Evolutionary conservation across 768 basidiomycete genomes (phyloP).

Genomic region (Zangia roseola): DNA sequence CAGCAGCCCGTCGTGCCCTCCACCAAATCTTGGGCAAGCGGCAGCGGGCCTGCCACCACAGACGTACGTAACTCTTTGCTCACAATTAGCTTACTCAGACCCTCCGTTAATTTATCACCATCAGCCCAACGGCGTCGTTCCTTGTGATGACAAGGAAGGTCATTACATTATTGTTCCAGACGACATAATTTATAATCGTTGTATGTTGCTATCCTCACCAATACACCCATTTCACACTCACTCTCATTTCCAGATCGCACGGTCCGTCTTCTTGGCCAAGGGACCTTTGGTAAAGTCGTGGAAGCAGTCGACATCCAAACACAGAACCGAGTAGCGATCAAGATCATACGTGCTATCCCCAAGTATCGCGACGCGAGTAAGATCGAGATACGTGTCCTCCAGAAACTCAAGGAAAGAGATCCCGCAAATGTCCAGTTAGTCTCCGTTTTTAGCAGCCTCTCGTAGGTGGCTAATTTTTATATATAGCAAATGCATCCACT

Average conservation of each 20-base stretch:
- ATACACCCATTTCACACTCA: slow-evolving; percentile 14
- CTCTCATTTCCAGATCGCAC: slow-evolving; percentile 70
- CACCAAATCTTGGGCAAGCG: slow-evolving; percentile 66
- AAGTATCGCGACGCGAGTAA: slow-evolving; percentile 99
- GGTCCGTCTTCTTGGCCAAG: slow-evolving; percentile 87
- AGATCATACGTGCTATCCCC: slow-evolving; percentile 97
- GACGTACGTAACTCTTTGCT: slow-evolving; percentile 52
- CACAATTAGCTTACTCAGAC: slow-evolving; percentile 16
- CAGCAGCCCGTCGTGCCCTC: slow-evolving; percentile 48
- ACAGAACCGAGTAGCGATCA: slow-evolving; percentile 85
- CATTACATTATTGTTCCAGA: slow-evolving; percentile 95
- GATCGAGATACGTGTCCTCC: slow-evolving; percentile 94
- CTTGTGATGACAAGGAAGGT: slow-evolving; percentile 97
- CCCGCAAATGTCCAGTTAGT: slow-evolving; percentile 85
- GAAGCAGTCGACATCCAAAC: slow-evolving; percentile 83
- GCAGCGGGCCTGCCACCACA: slow-evolving; percentile 60
- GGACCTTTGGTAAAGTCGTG: slow-evolving; percentile 98
- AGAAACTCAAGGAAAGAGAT: slow-evolving; percentile 87
- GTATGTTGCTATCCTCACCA: slow-evolving; percentile 44
- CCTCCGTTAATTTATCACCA: slow-evolving; percentile 27
- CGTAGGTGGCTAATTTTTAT: slow-evolving; percentile 24
- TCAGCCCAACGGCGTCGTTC: slow-evolving; percentile 62
- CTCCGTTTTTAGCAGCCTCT: slow-evolving; percentile 5
- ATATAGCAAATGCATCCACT: slow-evolving; percentile 93
- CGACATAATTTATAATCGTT: slow-evolving; percentile 83